Evolutionary conservation across 1,139 yeast species (phyloP), one percentile per base, ranked within the genome.

Genomic region (Taphrina wiesneri): DNA sequence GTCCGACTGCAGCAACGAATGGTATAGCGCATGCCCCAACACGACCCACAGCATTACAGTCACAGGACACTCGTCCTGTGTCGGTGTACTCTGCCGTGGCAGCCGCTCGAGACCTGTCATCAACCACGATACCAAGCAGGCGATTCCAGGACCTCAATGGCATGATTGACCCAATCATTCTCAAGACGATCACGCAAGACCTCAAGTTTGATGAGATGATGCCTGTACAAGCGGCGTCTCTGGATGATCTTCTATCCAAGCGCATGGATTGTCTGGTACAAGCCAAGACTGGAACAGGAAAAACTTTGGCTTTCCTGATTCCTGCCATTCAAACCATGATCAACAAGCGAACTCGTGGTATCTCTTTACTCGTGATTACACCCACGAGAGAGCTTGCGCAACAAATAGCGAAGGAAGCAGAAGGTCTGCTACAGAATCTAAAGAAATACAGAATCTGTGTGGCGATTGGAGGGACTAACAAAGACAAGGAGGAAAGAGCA

Each of bases 381-480:
- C 96, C 96, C 63, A 90, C 96, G 1, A 84, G 96, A 78, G 96
- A 90, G 77, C 83, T 93, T 73, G 99, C 99, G 1, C 82, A 93
- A 70, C 99, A 93, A 77, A 95, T 93, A 69, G 93, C 91, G 76
- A 98, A 97, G 67, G 99, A 93, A 69, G 97, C 96, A 36, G 82
- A 96, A 72, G 97, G 92, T 77, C 81, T 93, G 72, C 86, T 92
- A 96, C 90, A 93, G 72, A 97, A 91, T 28, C 17, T 53, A 39
- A 54, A 54, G 23, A 89, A 85, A 65, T 85, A 86, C 75, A 97
- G 91, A 76, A 84, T 93, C 3, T 98, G 93, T 77, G 92, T 98
- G 4, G 97, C 92, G 32, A 95, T 95, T 75, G 99, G 99, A 53
- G 99, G 99, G 70, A 97, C 97, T 67, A 93, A 93, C 79, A 97